phyloP scores from a whole-genome alignment of 345 rosid genomes.

The Zanthoxylum bungeanum region DNA sequence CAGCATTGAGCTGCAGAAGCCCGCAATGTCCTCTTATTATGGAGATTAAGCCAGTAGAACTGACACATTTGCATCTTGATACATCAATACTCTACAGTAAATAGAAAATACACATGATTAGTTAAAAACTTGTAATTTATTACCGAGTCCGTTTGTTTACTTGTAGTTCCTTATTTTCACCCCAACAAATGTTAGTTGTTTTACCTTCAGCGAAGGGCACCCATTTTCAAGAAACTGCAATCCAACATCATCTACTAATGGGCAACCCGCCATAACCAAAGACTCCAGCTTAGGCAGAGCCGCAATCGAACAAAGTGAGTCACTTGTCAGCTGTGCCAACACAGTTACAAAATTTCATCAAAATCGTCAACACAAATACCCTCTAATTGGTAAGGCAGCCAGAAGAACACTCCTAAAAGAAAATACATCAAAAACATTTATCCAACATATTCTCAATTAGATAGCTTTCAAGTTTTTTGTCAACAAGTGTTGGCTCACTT shows the following conservation, averaged over 20 bases:
- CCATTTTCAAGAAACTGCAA: slow-evolving; percentile 52
- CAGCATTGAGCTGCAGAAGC: slow-evolving; percentile 55
- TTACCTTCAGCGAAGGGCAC: slow-evolving; percentile 74
- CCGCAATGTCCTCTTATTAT: slow-evolving; percentile 54
- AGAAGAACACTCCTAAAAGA: neutral
- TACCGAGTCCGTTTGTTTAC: neutral
- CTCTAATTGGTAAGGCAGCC: neutral
- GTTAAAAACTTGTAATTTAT: neutral
- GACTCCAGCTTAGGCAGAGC: slow-evolving; percentile 56
- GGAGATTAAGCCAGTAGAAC: slow-evolving; percentile 48
- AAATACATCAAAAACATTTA: neutral
- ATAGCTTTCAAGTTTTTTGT: neutral
- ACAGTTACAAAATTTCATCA: slow-evolving; percentile 1
- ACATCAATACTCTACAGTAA: slow-evolving; percentile 57
- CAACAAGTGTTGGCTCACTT: neutral
- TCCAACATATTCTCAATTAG: neutral
- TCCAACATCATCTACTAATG: slow-evolving; percentile 64
- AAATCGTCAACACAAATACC: neutral
- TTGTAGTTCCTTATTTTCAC: neutral
- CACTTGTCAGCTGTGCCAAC: slow-evolving; percentile 62
- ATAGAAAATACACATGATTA: neutral
- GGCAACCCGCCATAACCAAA: slow-evolving; percentile 57
- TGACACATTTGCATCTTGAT: slow-evolving; percentile 72
- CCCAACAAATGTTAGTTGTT: neutral
- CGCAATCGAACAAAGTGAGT: slow-evolving; percentile 64